Evolutionary conservation across 495 filamentous ascomycete genomes (phyloP).

Genomic region (Staphylotrichum longicolle): DNA sequence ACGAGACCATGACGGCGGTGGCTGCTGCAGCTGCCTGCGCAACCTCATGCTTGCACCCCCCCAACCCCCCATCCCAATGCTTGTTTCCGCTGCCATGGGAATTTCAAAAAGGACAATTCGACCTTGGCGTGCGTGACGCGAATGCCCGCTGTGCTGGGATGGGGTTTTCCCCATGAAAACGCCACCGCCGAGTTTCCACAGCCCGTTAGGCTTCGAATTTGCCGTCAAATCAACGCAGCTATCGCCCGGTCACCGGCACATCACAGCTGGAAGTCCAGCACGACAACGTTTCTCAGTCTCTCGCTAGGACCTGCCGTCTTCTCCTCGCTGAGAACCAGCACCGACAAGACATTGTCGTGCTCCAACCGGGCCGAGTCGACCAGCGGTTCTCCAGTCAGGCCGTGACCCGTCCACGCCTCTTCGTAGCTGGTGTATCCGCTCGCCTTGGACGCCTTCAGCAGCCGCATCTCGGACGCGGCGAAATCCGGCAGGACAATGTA

Average conservation of each 20-base stretch:
- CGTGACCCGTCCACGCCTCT: conserved; percentile 34
- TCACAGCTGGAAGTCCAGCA: conserved; percentile 42
- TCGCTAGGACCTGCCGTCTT: neutral
- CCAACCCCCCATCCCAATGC: neutral
- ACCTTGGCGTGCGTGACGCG: no score
- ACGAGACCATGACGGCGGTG: conserved; percentile 8
- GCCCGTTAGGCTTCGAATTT: no score
- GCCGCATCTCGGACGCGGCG: conserved; percentile 26
- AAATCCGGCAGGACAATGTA: conserved; percentile 40
- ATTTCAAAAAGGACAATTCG: no score
- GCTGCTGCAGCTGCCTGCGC: conserved; percentile 8
- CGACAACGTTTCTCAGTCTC: conserved; percentile 24
- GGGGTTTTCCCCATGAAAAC: no score
- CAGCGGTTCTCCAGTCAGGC: conserved; percentile 40
- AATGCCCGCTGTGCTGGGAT: no score
- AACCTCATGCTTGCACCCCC: neutral
- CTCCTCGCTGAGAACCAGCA: conserved; percentile 33
- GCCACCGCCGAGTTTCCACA: no score
- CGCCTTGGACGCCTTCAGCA: conserved; percentile 33
- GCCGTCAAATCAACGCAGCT: no score
- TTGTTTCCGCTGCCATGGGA: no score
- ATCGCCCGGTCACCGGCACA: neutral
- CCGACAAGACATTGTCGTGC: conserved; percentile 38
- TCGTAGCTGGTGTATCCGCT: conserved; percentile 32
- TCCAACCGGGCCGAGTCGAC: conserved; percentile 38